phyloP scores from a whole-genome alignment of 2,329 filamentous ascomycete genomes.

The Dothideomycetes sp. region DNA sequence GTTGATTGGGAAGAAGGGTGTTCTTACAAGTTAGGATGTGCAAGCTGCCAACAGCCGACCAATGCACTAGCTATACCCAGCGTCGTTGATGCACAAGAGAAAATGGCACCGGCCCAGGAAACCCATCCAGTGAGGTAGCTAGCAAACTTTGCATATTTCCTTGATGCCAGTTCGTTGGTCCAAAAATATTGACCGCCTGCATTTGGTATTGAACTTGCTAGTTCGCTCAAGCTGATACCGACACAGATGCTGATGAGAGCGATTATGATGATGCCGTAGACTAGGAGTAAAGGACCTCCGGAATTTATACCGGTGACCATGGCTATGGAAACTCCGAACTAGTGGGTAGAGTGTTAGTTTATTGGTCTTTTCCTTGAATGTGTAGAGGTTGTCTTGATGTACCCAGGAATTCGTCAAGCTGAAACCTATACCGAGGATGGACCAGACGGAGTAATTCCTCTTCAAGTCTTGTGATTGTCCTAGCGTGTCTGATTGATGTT shows the following conservation, averaged over 20 bases:
- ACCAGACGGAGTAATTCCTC: conserved; percentile 41
- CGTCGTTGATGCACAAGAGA: conserved; percentile 45
- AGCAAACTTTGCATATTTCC: conserved; percentile 35
- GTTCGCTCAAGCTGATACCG: conserved; percentile 37
- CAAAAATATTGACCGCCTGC: conserved; percentile 46
- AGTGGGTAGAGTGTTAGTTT: background rate
- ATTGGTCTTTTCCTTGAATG: no score
- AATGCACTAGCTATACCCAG: conserved; percentile 39
- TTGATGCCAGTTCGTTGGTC: conserved; percentile 40
- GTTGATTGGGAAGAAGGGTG: no score
- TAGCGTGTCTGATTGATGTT: conserved; percentile 40
- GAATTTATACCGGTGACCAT: conserved; percentile 43
- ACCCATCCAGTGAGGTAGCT: conserved; percentile 44
- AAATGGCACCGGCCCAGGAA: conserved; percentile 46
- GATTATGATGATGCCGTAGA: conserved; percentile 42
- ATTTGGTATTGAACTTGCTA: conserved; percentile 42
- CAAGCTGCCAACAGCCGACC: conserved; percentile 44
- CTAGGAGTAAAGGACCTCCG: conserved; percentile 40
- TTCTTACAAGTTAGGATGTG: conserved; percentile 46
- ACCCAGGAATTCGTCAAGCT: conserved; percentile 43
- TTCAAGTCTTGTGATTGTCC: conserved; percentile 41
- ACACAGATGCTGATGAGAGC: conserved; percentile 38
- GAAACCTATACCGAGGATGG: conserved; percentile 42
- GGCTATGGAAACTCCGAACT: conserved; percentile 40
- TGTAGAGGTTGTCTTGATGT: background rate